Evolutionary conservation across 176 grass and related monocot genomes (phyloP).

Genomic region (Tillandsia leiboldiana): DNA sequence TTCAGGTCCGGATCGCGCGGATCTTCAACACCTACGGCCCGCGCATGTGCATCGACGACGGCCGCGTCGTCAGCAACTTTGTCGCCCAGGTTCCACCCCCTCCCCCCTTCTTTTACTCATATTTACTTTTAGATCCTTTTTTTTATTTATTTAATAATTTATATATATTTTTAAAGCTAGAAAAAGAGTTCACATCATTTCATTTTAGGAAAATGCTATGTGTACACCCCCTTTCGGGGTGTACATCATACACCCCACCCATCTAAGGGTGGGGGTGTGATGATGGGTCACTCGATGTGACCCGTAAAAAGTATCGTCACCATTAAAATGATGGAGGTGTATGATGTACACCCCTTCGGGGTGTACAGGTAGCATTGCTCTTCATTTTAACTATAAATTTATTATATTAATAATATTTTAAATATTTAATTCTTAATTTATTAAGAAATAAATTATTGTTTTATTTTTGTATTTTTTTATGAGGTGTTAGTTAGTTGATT

Average conservation of each 20-base stretch:
- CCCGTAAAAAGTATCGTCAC: too few relatives aligned
- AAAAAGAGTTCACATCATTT: too few relatives aligned
- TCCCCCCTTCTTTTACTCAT: not conserved
- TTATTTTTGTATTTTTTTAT: not conserved
- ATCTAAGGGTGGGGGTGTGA: too few relatives aligned
- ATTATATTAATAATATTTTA: not conserved
- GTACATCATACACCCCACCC: too few relatives aligned
- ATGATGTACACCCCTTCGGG: too few relatives aligned
- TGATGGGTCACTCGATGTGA: too few relatives aligned
- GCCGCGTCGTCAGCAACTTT: conserved; percentile 96
- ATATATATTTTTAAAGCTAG: not conserved
- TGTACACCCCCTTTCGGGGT: too few relatives aligned
- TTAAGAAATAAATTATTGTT: not conserved
- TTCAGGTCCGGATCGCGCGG: conserved; percentile 83
- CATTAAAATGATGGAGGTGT: too few relatives aligned
- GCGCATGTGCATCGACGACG: conserved; percentile 95
- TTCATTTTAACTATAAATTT: too few relatives aligned
- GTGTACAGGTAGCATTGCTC: too few relatives aligned
- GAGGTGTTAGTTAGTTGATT: not conserved
- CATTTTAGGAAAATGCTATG: too few relatives aligned
- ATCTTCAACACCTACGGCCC: conserved; percentile 98
- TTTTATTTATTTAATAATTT: not conserved
- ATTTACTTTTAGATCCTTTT: not conserved
- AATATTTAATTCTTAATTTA: not conserved
- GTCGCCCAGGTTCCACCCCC: conserved; percentile 59